Conservation (phyloP, 208 protist genomes). For the Strigomonas oncopelti region DNA sequence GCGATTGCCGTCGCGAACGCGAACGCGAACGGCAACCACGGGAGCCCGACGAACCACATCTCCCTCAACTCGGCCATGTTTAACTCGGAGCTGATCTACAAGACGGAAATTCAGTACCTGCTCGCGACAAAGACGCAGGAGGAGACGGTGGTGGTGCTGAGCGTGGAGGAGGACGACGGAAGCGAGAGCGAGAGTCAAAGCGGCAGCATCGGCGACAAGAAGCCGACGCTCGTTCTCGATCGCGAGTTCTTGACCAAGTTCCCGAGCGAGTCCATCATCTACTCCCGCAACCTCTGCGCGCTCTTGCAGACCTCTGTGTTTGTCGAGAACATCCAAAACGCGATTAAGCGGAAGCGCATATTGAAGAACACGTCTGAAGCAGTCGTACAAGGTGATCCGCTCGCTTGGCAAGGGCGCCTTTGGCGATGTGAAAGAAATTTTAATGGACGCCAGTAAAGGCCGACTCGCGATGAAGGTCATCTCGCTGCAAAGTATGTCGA, state of each 20-base stretch:
- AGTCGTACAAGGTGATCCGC: constrained; percentile 59
- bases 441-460: constrained; percentile 61
- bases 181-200: not conserved
- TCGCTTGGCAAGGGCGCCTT: constrained; percentile 67
- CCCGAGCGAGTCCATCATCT: constrained; percentile 14
- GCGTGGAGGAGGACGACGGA: constrained; percentile 23
- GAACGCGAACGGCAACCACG: not conserved
- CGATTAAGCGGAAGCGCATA: constrained; percentile 43
- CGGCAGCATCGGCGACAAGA: not conserved
- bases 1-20: not conserved
- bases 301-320: constrained; percentile 14
- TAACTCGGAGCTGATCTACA: constrained; percentile 9
- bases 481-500: constrained; percentile 52
- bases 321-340: constrained; percentile 17
- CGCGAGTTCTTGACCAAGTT: constrained; percentile 2
- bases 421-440: constrained; percentile 76
- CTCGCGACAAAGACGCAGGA: constrained; percentile 24
- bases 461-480: constrained; percentile 81
- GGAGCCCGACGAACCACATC: not conserved
- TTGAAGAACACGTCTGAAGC: constrained; percentile 38
- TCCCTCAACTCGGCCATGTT: not conserved
- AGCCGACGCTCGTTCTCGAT: not conserved
- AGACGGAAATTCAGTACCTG: constrained; percentile 29
- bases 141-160: constrained; percentile 26
- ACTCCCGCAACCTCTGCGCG: constrained; percentile 28